phyloP scores from a whole-genome alignment of 345 rosid genomes.

The Gossypium ekmanianum region DNA sequence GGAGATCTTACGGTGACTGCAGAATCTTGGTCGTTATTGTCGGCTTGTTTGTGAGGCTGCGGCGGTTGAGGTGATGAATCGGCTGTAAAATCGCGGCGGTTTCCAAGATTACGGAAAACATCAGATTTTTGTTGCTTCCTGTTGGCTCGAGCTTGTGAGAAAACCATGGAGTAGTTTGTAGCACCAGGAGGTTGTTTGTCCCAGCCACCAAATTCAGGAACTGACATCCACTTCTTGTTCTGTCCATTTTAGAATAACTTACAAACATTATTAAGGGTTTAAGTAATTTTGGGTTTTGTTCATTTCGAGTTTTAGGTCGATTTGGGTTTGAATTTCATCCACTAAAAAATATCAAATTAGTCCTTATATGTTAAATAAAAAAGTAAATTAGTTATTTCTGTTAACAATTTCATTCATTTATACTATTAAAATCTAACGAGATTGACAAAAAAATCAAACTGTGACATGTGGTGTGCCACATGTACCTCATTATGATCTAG shows the following conservation, averaged over 20 bases:
- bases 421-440: too few species aligned
- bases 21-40: neutral
- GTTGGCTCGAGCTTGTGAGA: neutral
- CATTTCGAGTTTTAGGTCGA: too few species aligned
- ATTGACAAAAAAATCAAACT: too few species aligned
- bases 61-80: neutral
- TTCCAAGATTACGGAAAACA: neutral
- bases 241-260: neutral
- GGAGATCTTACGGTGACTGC: neutral
- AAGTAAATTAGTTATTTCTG: too few species aligned
- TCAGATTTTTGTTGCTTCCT: neutral
- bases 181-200: neutral
- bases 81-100: neutral
- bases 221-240: neutral
- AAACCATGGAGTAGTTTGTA: neutral
- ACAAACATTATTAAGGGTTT: too few species aligned
- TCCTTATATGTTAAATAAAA: too few species aligned
- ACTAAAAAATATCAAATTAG: too few species aligned
- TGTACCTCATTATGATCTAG: too few species aligned
- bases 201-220: neutral
- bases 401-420: too few species aligned
- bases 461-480: too few species aligned
- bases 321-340: too few species aligned
- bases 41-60: neutral
- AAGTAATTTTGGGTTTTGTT: too few species aligned